These are phyloP conservation scores for Wickerhamiella allomyrinae DNA, from an alignment of 805 yeast species.

Conservation along the genomic window DNA sequence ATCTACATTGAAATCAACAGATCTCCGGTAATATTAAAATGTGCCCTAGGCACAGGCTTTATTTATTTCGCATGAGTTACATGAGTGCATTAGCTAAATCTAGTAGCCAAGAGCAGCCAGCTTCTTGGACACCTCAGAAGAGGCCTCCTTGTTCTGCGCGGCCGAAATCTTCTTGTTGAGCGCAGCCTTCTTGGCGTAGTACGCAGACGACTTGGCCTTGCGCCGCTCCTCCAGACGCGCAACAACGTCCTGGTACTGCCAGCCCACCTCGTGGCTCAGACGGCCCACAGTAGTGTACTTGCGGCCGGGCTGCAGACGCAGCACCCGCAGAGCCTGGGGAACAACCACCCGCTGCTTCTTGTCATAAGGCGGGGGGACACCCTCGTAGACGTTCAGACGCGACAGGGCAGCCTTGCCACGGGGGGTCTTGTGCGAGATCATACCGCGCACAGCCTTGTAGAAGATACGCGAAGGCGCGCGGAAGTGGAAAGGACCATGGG, in stretches of 20 bases:
- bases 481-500: slow-evolving; percentile 99
- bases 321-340: slow-evolving; percentile 98
- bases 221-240: slow-evolving; percentile 98
- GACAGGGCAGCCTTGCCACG: slow-evolving; percentile 99
- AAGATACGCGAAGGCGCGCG: slow-evolving; percentile 99
- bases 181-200: slow-evolving; percentile 97
- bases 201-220: slow-evolving; percentile 97
- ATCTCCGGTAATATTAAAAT: no score
- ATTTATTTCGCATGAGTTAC: slow-evolving; percentile 2
- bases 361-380: slow-evolving; percentile 99
- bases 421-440: slow-evolving; percentile 99
- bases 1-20: no score
- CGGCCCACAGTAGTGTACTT: slow-evolving; percentile 98
- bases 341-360: slow-evolving; percentile 99
- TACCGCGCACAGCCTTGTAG: slow-evolving; percentile 99
- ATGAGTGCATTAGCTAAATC: slow-evolving; percentile 17
- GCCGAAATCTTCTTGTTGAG: slow-evolving; percentile 80
- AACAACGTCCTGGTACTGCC: slow-evolving; percentile 99
- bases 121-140: slow-evolving; percentile 80
- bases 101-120: slow-evolving; percentile 97
- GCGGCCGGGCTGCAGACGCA: slow-evolving; percentile 99
- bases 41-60: neutral
- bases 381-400: slow-evolving; percentile 98
- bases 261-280: slow-evolving; percentile 92
- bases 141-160: slow-evolving; percentile 79